These are phyloP conservation scores for Agroathelia rolfsii DNA, from an alignment of 1,284 basidiomycete genomes.

Conservation along the genomic window DNA sequence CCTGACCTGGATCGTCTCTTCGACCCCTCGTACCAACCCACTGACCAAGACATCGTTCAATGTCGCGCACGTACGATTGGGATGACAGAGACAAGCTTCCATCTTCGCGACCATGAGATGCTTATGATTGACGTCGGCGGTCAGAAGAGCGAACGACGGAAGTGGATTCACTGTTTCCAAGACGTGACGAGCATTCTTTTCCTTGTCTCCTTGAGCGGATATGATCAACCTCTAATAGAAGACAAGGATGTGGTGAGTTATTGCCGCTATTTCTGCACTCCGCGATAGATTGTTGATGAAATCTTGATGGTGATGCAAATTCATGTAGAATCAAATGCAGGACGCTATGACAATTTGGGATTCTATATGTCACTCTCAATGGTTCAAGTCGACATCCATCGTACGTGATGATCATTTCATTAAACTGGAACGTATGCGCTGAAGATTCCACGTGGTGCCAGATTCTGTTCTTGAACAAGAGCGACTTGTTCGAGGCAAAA, in stretches of 20 bases:
- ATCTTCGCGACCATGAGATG: conserved; percentile 64
- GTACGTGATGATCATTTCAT: conserved; percentile 32
- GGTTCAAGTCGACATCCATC: conserved; percentile 89
- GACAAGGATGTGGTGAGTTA: conserved; percentile 77
- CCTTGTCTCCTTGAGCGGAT: conserved; percentile 79
- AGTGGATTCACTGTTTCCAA: conserved; percentile 85
- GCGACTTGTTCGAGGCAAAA: conserved; percentile 83
- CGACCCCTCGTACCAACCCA: conserved; percentile 58
- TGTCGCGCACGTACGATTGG: conserved; percentile 85
- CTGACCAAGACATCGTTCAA: conserved; percentile 78
- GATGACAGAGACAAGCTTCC: conserved; percentile 89
- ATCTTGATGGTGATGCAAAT: conserved; percentile 3
- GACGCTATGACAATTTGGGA: conserved; percentile 95
- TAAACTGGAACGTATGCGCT: conserved; percentile 3
- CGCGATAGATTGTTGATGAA: conserved; percentile 2
- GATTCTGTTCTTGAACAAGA: conserved; percentile 90
- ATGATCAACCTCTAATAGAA: conserved; percentile 89
- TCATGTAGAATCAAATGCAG: conserved; percentile 85
- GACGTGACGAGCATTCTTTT: conserved; percentile 85
- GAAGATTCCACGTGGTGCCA: no score
- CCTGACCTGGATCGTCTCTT: conserved; percentile 75
- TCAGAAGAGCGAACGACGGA: conserved; percentile 82
- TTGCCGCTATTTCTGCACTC: conserved; percentile 3
- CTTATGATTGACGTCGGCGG: conserved; percentile 88
- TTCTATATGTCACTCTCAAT: conserved; percentile 86